Percentiles rank a stretch among this genome's conserved stretches.
These are phyloP conservation scores for Echria macrotheca DNA, from an alignment of 495 filamentous ascomycete genomes.

Conservation along the genomic window DNA sequence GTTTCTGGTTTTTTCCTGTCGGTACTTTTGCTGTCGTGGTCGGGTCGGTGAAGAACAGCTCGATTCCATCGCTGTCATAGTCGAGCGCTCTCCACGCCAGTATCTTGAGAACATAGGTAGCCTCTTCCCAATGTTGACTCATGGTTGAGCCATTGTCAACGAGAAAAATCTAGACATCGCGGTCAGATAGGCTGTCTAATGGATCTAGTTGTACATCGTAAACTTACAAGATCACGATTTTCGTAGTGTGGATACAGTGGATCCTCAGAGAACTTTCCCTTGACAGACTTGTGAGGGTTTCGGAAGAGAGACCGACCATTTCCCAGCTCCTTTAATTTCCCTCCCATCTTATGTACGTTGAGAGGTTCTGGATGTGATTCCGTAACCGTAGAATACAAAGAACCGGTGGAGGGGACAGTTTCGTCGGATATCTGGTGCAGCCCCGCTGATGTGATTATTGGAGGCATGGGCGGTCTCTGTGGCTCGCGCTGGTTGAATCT, in stretches of 20 bases:
- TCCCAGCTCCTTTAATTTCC: not conserved
- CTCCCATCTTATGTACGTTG: not conserved
- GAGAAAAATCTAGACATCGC: conserved; percentile 17
- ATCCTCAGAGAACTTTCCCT: not conserved
- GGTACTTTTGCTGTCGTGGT: not conserved
- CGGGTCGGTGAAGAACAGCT: conserved; percentile 16
- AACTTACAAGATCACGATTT: conserved; percentile 2
- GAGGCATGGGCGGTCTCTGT: conserved; percentile 3
- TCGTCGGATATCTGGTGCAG: not conserved
- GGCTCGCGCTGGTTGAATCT: not conserved
- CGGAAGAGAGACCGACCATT: not conserved
- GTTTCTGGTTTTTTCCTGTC: not conserved
- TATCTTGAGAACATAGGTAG: conserved; percentile 18
- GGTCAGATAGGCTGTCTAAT: not conserved
- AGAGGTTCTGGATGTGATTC: not conserved
- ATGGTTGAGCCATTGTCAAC: conserved; percentile 27
- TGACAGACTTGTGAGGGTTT: not conserved
- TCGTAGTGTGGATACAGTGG: not conserved
- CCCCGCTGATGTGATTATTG: not conserved
- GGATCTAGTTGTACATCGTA: not conserved
- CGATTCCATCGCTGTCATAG: conserved; percentile 28
- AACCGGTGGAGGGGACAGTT: not conserved
- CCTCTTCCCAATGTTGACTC: conserved; percentile 22
- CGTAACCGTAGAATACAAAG: too few species aligned
- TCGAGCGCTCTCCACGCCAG: conserved; percentile 23